Percentiles rank a stretch among this genome's conserved stretches.
phyloP scores from a whole-genome alignment of 257 asterid genomes.

The Salvia rosmarinus region DNA sequence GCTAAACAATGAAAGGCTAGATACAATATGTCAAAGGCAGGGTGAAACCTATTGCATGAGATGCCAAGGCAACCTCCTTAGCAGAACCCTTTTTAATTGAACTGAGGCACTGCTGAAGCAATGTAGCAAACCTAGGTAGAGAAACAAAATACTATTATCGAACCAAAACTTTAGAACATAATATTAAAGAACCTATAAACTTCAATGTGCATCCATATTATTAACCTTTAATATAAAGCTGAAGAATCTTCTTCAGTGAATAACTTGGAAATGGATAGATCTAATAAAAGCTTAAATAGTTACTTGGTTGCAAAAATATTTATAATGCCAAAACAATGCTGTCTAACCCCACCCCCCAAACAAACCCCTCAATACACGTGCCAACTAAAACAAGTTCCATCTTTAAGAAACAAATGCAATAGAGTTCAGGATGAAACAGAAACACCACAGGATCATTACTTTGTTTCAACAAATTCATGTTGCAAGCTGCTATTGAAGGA shows the following conservation, averaged over 20 bases:
- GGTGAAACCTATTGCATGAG: conserved; percentile 76
- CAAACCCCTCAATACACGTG: not conserved
- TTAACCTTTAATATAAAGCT: not conserved
- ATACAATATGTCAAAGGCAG: not conserved
- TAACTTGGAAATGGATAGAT: not conserved
- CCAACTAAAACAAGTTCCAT: not conserved
- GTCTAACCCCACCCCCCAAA: not conserved
- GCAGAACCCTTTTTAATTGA: conserved; percentile 89
- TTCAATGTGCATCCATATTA: not conserved
- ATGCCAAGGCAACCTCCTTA: conserved; percentile 83
- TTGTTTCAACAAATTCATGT: conserved; percentile 73
- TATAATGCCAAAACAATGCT: not conserved
- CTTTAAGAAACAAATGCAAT: conserved; percentile 10
- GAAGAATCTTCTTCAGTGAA: not conserved
- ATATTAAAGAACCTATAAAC: not conserved
- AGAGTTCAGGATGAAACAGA: not conserved
- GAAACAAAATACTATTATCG: not conserved
- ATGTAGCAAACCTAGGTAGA: conserved; percentile 72
- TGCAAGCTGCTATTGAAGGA: conserved; percentile 73
- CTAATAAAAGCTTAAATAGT: not conserved
- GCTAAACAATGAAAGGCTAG: not conserved
- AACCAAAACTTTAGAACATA: conserved; percentile 22
- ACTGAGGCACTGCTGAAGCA: conserved; percentile 75
- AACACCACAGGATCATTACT: conserved; percentile 42
- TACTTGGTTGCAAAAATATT: not conserved